Conservation (phyloP, 345 rosid species). For the Garcia nutans region DNA sequence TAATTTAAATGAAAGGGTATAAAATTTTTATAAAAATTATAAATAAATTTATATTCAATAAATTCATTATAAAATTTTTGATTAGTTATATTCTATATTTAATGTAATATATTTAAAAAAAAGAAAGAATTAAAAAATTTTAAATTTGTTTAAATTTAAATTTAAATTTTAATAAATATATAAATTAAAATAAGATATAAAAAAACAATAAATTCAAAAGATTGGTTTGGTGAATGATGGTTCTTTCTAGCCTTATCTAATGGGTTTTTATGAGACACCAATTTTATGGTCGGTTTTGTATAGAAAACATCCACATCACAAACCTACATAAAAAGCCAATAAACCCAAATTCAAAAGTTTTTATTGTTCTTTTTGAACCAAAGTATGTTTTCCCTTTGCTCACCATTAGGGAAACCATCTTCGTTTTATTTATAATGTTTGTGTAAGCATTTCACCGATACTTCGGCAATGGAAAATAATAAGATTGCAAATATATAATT, state of each 20-base stretch:
- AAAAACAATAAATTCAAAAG: slow-evolving; percentile 18
- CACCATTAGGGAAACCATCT: slow-evolving; percentile 38
- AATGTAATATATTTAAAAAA: too few relatives aligned
- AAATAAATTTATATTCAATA: too few relatives aligned
- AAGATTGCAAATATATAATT: not conserved
- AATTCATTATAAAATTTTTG: too few relatives aligned
- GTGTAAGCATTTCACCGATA: slow-evolving; percentile 5
- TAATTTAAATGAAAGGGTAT: too few relatives aligned
- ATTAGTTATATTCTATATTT: too few relatives aligned
- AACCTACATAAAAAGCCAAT: slow-evolving; percentile 15
- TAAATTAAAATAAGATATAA: too few relatives aligned
- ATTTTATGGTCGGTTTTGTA: slow-evolving; percentile 35
- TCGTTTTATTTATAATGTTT: slow-evolving; percentile 13
- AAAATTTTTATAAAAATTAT: too few relatives aligned
- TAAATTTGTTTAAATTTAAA: too few relatives aligned
- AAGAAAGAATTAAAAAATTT: too few relatives aligned
- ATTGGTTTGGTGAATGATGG: slow-evolving; percentile 14
- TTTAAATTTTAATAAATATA: too few relatives aligned
- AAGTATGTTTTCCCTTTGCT: slow-evolving; percentile 27
- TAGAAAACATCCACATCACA: slow-evolving; percentile 36
- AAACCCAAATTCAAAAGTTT: not conserved
- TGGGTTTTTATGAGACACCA: not conserved
- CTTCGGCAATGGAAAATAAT: slow-evolving; percentile 1
- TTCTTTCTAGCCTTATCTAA: not conserved
- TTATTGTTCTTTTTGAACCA: slow-evolving; percentile 6